Evolutionary conservation across 495 filamentous ascomycete species (phyloP).

Genomic region (Amorphotheca resinae): DNA sequence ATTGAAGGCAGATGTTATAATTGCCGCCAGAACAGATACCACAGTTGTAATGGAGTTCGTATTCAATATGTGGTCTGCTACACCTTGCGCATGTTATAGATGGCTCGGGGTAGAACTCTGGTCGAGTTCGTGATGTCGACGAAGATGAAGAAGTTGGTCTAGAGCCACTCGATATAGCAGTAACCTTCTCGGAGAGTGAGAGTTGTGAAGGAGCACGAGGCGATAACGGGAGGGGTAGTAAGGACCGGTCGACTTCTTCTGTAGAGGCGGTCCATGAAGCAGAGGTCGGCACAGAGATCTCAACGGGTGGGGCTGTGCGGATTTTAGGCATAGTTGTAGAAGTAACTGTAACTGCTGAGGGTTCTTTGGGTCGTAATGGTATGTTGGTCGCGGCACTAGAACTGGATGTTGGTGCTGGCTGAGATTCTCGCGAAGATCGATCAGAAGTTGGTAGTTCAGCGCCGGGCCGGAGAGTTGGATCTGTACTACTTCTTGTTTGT

Average conservation of each 20-base stretch:
- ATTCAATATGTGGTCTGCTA: constrained; percentile 52
- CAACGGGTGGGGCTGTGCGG: constrained; percentile 16
- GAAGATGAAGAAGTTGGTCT: constrained; percentile 20
- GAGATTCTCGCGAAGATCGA: background rate
- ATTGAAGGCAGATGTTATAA: constrained; percentile 64
- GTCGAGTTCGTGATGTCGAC: constrained; percentile 20
- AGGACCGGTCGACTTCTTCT: constrained; percentile 6
- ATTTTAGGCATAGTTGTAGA: background rate
- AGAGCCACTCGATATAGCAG: constrained; percentile 16
- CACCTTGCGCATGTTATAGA: constrained; percentile 60
- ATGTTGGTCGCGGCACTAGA: constrained; percentile 7
- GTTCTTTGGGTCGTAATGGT: constrained; percentile 6
- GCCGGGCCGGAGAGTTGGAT: constrained; percentile 17
- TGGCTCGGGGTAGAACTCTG: constrained; percentile 51
- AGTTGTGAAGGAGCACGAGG: constrained; percentile 6
- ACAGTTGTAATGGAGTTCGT: constrained; percentile 72
- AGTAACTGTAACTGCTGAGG: background rate
- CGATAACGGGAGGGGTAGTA: constrained; percentile 17
- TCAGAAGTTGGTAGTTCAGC: constrained; percentile 8
- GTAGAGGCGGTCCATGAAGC: background rate
- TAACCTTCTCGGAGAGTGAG: constrained; percentile 14
- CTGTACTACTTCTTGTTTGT: constrained; percentile 32
- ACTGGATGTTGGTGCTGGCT: constrained; percentile 2
- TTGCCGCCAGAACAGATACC: constrained; percentile 48
- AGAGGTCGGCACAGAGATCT: constrained; percentile 10